Conservation (phyloP, 768 basidiomycete genomes). For the Rhodocollybia butyracea region DNA sequence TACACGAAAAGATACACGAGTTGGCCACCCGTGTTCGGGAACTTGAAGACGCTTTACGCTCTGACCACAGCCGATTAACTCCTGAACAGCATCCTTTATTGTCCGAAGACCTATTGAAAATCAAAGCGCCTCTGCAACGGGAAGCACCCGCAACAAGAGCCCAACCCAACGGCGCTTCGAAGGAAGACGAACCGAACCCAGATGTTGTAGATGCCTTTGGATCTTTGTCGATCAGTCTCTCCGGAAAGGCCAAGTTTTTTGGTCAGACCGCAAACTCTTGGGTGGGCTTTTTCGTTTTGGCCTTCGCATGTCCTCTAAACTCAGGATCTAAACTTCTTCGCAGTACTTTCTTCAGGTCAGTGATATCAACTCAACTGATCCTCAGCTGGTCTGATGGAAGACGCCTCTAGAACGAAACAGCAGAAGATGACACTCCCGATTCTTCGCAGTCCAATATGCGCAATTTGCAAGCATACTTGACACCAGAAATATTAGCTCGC, state of each 20-base stretch:
- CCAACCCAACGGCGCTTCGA: slow-evolving; percentile 30
- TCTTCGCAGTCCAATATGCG: slow-evolving; percentile 40
- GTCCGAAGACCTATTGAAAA: slow-evolving; percentile 64
- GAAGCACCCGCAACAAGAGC: slow-evolving; percentile 49
- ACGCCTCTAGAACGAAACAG: slow-evolving; percentile 52
- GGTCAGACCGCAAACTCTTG: slow-evolving; percentile 76
- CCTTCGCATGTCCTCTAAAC: slow-evolving; percentile 8
- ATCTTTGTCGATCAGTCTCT: slow-evolving; percentile 67
- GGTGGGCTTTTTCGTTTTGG: slow-evolving; percentile 39
- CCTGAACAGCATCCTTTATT: slow-evolving; percentile 64
- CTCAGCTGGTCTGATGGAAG: slow-evolving; percentile 3
- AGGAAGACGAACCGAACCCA: slow-evolving; percentile 61
- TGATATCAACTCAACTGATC: neutral
- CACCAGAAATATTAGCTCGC: slow-evolving; percentile 59
- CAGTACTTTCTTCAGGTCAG: slow-evolving; percentile 76
- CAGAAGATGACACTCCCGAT: slow-evolving; percentile 52
- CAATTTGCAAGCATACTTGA: slow-evolving; percentile 52
- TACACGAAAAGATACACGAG: slow-evolving; percentile 79
- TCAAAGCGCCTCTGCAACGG: slow-evolving; percentile 75
- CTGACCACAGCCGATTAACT: slow-evolving; percentile 56
- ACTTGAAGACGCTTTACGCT: slow-evolving; percentile 67
- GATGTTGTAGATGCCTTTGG: slow-evolving; percentile 81
- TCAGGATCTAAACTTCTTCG: slow-evolving; percentile 1
- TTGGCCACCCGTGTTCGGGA: slow-evolving; percentile 72
- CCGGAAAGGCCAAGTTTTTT: slow-evolving; percentile 73